Percentiles rank a stretch among this genome's conserved stretches.
Evolutionary conservation across 1,284 basidiomycete genomes (phyloP).

Genomic region (Apiotrichum brassicae): DNA sequence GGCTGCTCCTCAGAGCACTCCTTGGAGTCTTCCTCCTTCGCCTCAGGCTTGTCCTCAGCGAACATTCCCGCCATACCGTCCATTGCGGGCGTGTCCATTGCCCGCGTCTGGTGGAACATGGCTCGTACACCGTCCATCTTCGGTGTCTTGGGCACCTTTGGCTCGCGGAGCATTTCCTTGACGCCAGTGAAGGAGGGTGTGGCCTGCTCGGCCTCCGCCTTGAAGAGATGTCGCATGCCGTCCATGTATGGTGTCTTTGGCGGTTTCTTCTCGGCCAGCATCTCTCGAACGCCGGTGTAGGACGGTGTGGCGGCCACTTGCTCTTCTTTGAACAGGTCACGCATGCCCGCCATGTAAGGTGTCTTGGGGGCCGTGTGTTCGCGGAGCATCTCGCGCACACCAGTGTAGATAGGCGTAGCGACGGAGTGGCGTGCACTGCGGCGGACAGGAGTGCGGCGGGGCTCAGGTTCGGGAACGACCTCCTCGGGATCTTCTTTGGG

Average conservation of each 20-base stretch:
- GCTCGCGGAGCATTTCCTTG: constrained; percentile 1
- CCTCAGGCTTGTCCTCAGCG: background rate
- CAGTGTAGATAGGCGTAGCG: background rate
- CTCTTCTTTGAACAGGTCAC: constrained; percentile 12
- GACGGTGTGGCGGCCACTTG: constrained; percentile 23
- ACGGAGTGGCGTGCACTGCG: background rate
- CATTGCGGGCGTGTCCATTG: background rate
- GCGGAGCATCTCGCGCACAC: background rate
- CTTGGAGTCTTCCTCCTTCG: constrained; percentile 3
- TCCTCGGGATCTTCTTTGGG: background rate
- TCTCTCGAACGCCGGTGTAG: constrained; percentile 21
- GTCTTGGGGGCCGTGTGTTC: constrained; percentile 1
- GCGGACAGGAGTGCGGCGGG: background rate
- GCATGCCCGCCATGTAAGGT: constrained; percentile 9
- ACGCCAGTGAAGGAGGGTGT: constrained; percentile 2
- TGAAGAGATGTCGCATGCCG: constrained; percentile 6
- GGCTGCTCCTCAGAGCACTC: background rate
- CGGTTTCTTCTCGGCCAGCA: constrained; percentile 9
- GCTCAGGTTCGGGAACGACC: background rate
- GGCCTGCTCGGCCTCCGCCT: background rate
- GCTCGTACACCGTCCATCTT: constrained; percentile 12
- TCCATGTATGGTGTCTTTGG: constrained; percentile 19
- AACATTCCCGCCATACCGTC: background rate
- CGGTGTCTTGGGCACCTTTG: constrained; percentile 15
- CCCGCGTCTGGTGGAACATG: background rate